phyloP scores from a whole-genome alignment of 768 basidiomycete genomes.

The Boletus vermiculosoides region DNA sequence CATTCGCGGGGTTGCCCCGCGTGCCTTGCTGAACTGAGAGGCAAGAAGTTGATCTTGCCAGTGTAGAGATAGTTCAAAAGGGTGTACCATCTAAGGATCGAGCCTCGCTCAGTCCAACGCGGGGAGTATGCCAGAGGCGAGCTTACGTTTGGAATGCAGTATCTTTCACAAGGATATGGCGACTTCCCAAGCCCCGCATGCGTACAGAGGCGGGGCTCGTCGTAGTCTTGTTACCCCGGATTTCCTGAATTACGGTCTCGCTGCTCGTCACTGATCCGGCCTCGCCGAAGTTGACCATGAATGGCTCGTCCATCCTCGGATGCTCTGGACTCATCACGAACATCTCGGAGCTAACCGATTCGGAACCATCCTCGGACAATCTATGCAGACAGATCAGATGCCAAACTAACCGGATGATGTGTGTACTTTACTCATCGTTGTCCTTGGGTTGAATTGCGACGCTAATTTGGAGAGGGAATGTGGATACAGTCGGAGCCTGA shows the following conservation, averaged over 20 bases:
- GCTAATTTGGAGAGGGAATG: background rate
- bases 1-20: background rate
- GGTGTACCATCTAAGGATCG: slow-evolving; percentile 34
- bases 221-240: background rate
- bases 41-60: slow-evolving; percentile 31
- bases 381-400: slow-evolving; percentile 3
- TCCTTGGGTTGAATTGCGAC: slow-evolving; percentile 1
- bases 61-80: slow-evolving; percentile 42
- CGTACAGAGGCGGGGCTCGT: background rate
- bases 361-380: slow-evolving; percentile 11
- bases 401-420: background rate
- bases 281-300: background rate
- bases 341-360: slow-evolving; percentile 18
- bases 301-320: background rate
- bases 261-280: background rate
- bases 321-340: slow-evolving; percentile 17
- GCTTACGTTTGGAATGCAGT: too few species aligned
- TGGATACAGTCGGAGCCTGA: background rate
- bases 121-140: background rate
- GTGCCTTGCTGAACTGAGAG: slow-evolving; percentile 25
- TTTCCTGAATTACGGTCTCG: background rate
- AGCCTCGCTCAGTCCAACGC: background rate
- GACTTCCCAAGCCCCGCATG: slow-evolving; percentile 1
- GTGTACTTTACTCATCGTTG: slow-evolving; percentile 6
- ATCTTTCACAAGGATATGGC: slow-evolving; percentile 24